These are phyloP conservation scores for Tripterygium wilfordii DNA, from an alignment of 177 flowering plant species.

Conservation along the genomic window DNA sequence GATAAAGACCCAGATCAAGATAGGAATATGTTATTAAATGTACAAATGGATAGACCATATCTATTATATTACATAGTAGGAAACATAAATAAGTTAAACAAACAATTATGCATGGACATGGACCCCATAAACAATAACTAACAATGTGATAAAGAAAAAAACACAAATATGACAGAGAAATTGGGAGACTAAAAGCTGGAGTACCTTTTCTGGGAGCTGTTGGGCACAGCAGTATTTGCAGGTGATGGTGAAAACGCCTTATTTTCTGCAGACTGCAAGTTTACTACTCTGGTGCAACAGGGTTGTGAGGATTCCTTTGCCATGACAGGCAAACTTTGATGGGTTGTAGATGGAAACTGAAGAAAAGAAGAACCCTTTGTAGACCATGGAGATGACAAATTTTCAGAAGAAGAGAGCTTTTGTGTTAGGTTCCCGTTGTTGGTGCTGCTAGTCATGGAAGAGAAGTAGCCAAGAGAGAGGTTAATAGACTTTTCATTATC, in stretches of 20 bases:
- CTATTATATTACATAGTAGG: too few relatives aligned
- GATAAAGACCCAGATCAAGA: too few relatives aligned
- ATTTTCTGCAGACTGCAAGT: constrained; percentile 46
- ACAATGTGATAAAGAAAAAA: constrained; percentile 6
- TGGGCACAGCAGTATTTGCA: constrained; percentile 56
- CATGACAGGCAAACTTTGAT: constrained; percentile 25
- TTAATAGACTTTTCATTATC: constrained; percentile 28
- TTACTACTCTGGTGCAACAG: constrained; percentile 39
- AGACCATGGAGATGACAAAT: not conserved
- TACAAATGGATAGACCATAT: too few relatives aligned
- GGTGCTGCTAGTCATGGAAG: constrained; percentile 14
- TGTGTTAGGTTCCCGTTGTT: constrained; percentile 12
- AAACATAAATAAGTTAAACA: too few relatives aligned
- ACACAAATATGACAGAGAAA: not conserved
- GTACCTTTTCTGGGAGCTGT: constrained; percentile 79
- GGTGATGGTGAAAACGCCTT: constrained; percentile 45
- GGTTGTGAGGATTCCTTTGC: constrained; percentile 39
- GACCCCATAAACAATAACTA: too few relatives aligned
- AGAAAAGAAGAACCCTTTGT: constrained; percentile 18
- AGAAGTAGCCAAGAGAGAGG: constrained; percentile 36
- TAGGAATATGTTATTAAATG: too few relatives aligned
- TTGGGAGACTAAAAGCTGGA: constrained; percentile 13
- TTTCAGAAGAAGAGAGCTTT: constrained; percentile 5
- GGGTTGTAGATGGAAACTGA: constrained; percentile 18
- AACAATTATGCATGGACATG: too few relatives aligned